phyloP scores from a whole-genome alignment of 2,329 filamentous ascomycete species.

The Pezicula neosporulosa region DNA sequence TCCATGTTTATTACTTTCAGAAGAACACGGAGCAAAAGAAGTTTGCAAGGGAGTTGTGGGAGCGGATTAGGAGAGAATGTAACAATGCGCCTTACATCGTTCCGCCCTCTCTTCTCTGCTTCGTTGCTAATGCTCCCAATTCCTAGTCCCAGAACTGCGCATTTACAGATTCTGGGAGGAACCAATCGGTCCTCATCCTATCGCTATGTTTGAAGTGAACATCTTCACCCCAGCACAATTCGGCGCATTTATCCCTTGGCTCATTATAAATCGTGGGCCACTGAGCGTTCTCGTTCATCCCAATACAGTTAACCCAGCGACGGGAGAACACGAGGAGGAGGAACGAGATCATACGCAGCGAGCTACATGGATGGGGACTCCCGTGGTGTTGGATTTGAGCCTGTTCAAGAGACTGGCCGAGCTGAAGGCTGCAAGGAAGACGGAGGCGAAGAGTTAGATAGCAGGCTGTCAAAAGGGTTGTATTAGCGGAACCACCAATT shows the following conservation, averaged over 20 bases:
- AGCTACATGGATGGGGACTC: conserved; percentile 73
- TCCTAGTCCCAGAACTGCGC: conserved; percentile 74
- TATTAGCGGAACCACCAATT: conserved; percentile 77
- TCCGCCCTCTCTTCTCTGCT: neutral
- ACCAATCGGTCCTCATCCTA: conserved; percentile 77
- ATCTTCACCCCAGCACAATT: conserved; percentile 83
- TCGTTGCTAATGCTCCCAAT: neutral
- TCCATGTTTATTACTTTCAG: conserved; percentile 82
- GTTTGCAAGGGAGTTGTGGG: conserved; percentile 71
- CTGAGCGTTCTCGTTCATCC: conserved; percentile 79
- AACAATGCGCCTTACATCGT: conserved; percentile 25
- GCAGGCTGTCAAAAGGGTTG: neutral
- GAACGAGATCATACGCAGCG: conserved; percentile 37
- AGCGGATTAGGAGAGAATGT: conserved; percentile 80
- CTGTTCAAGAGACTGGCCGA: conserved; percentile 36
- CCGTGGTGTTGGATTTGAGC: conserved; percentile 55
- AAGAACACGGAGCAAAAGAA: conserved; percentile 56
- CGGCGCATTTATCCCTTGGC: conserved; percentile 83
- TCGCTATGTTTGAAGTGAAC: conserved; percentile 93
- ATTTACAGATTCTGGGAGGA: conserved; percentile 76
- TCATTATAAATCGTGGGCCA: conserved; percentile 77
- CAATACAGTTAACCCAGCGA: conserved; percentile 64
- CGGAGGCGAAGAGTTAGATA: neutral
- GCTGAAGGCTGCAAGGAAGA: conserved; percentile 1
- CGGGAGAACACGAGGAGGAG: conserved; percentile 30